Conservation (phyloP, 208 protist genomes). For the Trypanosoma vivax region DNA sequence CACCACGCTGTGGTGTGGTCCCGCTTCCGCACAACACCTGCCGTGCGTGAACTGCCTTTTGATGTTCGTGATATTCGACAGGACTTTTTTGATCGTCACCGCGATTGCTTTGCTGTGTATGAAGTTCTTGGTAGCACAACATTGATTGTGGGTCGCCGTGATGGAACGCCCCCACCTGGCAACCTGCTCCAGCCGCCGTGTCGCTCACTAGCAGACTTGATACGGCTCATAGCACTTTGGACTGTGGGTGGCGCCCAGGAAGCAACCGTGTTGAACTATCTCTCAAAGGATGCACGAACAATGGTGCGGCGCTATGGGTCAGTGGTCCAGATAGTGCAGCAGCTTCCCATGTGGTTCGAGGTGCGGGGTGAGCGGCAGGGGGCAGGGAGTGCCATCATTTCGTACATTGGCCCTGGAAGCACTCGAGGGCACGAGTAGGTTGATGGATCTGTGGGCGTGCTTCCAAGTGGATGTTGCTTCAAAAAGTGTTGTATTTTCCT, state of each 20-base stretch:
- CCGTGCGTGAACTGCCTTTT: constrained; percentile 18
- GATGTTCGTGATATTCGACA: constrained; percentile 21
- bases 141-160: constrained; percentile 32
- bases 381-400: constrained; percentile 47
- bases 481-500: too few species aligned
- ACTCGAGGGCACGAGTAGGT: constrained; percentile 7
- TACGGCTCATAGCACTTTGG: constrained; percentile 68
- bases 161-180: constrained; percentile 16
- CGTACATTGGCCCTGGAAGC: constrained; percentile 55
- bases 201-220: constrained; percentile 26
- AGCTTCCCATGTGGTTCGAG: constrained; percentile 81
- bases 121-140: constrained; percentile 7
- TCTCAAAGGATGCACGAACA: constrained; percentile 35
- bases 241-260: constrained; percentile 41
- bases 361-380: constrained; percentile 40
- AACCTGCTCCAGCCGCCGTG: constrained; percentile 36
- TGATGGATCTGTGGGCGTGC: too few species aligned
- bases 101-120: constrained; percentile 21
- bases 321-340: constrained; percentile 37
- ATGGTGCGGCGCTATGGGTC: constrained; percentile 45
- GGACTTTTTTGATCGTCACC: constrained; percentile 28
- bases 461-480: too few species aligned
- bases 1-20: constrained; percentile 24
- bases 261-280: constrained; percentile 24
- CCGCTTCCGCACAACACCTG: constrained; percentile 8